Conservation (phyloP, 495 filamentous ascomycete genomes). For the Aspergillus cavernicola region DNA sequence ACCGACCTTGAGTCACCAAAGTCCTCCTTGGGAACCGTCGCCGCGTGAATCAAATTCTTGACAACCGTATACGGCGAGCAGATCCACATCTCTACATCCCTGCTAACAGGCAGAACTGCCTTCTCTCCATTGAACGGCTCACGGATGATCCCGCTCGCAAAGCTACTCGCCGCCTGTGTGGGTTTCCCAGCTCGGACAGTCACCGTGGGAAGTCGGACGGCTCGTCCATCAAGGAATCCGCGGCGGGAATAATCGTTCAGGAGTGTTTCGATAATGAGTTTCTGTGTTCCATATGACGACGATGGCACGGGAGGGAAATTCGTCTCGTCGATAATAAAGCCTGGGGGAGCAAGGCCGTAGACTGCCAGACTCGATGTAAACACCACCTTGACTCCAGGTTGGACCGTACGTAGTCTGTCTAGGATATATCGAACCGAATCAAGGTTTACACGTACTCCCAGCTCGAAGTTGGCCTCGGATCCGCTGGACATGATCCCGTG, state of each 20-base stretch:
- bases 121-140: constrained; percentile 62
- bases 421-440: constrained; percentile 64
- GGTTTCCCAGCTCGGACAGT: constrained; percentile 71
- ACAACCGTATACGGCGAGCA: constrained; percentile 64
- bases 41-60: constrained; percentile 65
- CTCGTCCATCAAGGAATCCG: constrained; percentile 63
- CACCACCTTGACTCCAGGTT: constrained; percentile 61
- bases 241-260: constrained; percentile 74
- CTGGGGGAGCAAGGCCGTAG: constrained; percentile 50
- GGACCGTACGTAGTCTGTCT: constrained; percentile 53
- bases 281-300: constrained; percentile 74
- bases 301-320: constrained; percentile 62
- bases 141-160: constrained; percentile 69
- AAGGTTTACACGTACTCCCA: constrained; percentile 71
- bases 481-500: constrained; percentile 86
- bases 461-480: constrained; percentile 69
- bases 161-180: constrained; percentile 70
- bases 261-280: constrained; percentile 69
- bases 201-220: constrained; percentile 71
- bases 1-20: constrained; percentile 58
- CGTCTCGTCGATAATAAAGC: constrained; percentile 48
- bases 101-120: constrained; percentile 57
- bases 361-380: constrained; percentile 58
- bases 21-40: constrained; percentile 50
- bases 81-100: constrained; percentile 58